A percentile compares a stretch with the other conserved stretches of the same genome.
These are phyloP conservation scores for Agrocybe pediades DNA, from an alignment of 768 basidiomycete genomes.

Conservation along the genomic window DNA sequence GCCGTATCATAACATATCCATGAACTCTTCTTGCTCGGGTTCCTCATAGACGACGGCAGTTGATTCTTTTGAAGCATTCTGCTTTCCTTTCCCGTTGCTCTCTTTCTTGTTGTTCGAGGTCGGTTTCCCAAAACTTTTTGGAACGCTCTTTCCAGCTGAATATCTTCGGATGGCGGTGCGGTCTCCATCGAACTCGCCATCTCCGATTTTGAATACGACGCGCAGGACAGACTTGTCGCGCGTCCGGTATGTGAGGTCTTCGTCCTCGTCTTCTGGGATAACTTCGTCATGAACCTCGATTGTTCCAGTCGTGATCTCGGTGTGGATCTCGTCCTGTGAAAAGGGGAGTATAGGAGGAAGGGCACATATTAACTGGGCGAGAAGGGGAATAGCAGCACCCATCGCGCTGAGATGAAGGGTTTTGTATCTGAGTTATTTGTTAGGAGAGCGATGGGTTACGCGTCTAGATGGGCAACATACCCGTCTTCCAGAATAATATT, in stretches of 20 bases:
- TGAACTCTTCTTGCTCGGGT: slow-evolving; percentile 37
- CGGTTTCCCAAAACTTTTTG: slow-evolving; percentile 10
- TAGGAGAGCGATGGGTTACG: not conserved
- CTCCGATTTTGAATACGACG: slow-evolving; percentile 61
- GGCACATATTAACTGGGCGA: slow-evolving; percentile 68
- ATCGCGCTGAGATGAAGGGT: slow-evolving; percentile 77
- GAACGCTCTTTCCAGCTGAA: slow-evolving; percentile 23
- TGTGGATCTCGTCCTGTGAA: slow-evolving; percentile 58
- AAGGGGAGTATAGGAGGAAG: slow-evolving; percentile 76
- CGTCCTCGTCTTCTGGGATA: slow-evolving; percentile 72
- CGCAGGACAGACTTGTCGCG: slow-evolving; percentile 72
- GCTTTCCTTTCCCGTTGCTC: slow-evolving; percentile 15
- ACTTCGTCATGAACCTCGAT: slow-evolving; percentile 80
- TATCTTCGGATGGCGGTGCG: slow-evolving; percentile 26
- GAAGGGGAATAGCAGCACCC: slow-evolving; percentile 88
- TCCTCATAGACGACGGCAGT: slow-evolving; percentile 26
- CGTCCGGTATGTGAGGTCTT: slow-evolving; percentile 64
- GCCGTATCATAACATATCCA: slow-evolving; percentile 28
- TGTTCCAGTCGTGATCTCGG: slow-evolving; percentile 67
- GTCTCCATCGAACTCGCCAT: slow-evolving; percentile 54
- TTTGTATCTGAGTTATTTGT: slow-evolving; percentile 53
- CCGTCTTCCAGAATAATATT: slow-evolving; percentile 71
- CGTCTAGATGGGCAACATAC: slow-evolving; percentile 35
- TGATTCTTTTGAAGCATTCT: slow-evolving; percentile 6
- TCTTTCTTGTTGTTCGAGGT: slow-evolving; percentile 2